phyloP scores from a whole-genome alignment of 352 stramenopile genomes.

The Globisporangium nagaii region DNA sequence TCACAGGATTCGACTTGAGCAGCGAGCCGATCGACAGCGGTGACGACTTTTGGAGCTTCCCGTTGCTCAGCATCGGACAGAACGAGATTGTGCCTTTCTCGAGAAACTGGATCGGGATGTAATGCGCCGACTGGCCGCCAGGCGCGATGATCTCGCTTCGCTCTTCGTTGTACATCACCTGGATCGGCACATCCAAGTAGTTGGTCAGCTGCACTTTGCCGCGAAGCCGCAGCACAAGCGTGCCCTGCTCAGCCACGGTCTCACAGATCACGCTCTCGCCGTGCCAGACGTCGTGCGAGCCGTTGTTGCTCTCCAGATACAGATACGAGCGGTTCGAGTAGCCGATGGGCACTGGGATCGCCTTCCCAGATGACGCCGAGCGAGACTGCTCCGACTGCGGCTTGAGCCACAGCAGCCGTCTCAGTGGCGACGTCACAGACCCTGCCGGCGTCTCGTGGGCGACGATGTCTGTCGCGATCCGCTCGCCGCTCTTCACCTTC shows the following conservation, averaged over 20 bases:
- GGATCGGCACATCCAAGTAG: constrained; percentile 59
- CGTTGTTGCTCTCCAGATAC: constrained; percentile 63
- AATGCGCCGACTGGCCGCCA: constrained; percentile 45
- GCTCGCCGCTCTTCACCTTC: constrained; percentile 53
- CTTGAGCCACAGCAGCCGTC: constrained; percentile 72
- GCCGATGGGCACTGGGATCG: constrained; percentile 81
- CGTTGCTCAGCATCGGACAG: constrained; percentile 52
- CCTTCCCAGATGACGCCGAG: constrained; percentile 36
- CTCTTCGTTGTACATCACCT: constrained; percentile 74
- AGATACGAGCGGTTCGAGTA: constrained; percentile 85
- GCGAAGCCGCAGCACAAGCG: constrained; percentile 70
- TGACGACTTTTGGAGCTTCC: constrained; percentile 52
- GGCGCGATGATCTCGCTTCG: constrained; percentile 46
- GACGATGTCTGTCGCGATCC: constrained; percentile 70
- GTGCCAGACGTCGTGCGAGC: constrained; percentile 61
- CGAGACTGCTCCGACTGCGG: constrained; percentile 46
- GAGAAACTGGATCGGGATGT: constrained; percentile 78
- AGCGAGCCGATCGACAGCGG: constrained; percentile 54
- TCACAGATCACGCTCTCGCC: constrained; percentile 81
- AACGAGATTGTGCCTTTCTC: constrained; percentile 68
- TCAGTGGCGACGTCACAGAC: constrained; percentile 69
- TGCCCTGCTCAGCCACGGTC: constrained; percentile 81
- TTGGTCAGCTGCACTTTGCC: constrained; percentile 79
- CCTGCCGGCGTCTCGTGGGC: constrained; percentile 80
- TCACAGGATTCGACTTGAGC: constrained; percentile 26